Percentiles rank a stretch among this genome's conserved stretches.
Conservation (phyloP, 164 flowering plant species). For the Magnolia officinalis region DNA sequence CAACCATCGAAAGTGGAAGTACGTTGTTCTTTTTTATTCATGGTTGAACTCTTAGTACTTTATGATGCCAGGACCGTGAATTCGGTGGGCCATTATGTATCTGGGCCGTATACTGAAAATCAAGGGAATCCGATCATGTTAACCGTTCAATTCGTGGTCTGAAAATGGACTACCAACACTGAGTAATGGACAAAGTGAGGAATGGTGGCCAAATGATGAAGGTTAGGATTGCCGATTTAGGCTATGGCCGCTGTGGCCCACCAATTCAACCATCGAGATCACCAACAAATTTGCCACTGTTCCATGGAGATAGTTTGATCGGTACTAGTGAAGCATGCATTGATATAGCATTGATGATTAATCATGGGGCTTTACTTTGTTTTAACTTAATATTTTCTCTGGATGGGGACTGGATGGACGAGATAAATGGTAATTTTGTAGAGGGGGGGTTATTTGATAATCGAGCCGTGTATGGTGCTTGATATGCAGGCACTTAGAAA, state of each 20-base stretch:
- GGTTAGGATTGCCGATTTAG: too few relatives aligned
- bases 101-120: not conserved
- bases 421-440: too few relatives aligned
- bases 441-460: too few relatives aligned
- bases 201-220: too few relatives aligned
- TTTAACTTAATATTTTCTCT: too few relatives aligned
- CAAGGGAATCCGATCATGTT: not conserved
- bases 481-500: too few relatives aligned
- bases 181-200: too few relatives aligned
- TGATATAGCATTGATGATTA: not conserved
- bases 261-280: not conserved
- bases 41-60: not conserved
- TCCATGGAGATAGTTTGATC: not conserved
- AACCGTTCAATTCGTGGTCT: not conserved
- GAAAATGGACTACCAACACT: too few relatives aligned
- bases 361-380: too few relatives aligned
- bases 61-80: not conserved
- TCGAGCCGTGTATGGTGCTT: too few relatives aligned
- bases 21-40: not conserved
- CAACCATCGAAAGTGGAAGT: conserved; percentile 9
- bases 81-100: not conserved
- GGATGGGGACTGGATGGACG: too few relatives aligned
- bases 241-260: too few relatives aligned
- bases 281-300: not conserved
- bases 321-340: not conserved